Base-by-base conservation (phyloP, 2,329 filamentous ascomycete genomes). In the Aspergillus fischeri region DNA sequence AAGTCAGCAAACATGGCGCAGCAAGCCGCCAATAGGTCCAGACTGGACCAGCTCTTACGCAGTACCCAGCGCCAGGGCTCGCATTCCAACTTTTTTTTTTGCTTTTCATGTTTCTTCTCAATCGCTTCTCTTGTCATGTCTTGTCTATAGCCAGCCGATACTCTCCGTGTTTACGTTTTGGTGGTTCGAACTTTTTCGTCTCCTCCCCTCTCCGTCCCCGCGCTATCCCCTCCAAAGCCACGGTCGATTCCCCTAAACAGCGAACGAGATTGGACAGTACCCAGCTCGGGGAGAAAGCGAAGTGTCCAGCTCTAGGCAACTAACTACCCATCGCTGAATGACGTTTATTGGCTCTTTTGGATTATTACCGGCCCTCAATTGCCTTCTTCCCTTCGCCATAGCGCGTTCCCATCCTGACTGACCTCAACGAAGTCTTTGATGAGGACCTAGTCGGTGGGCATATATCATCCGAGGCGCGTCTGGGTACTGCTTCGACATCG, bases 401-500 rank as follows among this genome's bases (percentile, higher is more conserved):
- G 25, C 24, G 10, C 44, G 8, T 14, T 47, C 11, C 14, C 10
- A 47, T 7, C 24, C 21, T 7, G 44, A 47, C 44, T 25, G 44
- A 47, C 21, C 10, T 47, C 44, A 51, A 20, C 38, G 20, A 29
- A 10, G 21, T 25, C 21, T 20, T 4, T 35, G 20, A 3, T 38
- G 28, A 27, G n/a, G 20, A 14, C 54, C 24, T n/a, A n/a, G 10
- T 49, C 49, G 54, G 52, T 48, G 41, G 21, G 8, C 32, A 24
- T 32, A 48, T 35, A 29, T 29, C 14, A 28, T 51, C 48, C 45
- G 32, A 49, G 38, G 48, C 48, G 49, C 41, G 35, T 48, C 45
- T 35, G 41, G 51, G 52, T 41, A 63, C 62, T 62, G 60, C 58
- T 61, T 64, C 66, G 53, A 67, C 70, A 72, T 69, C 67, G 72